Conservation (phyloP, 257 asterid genomes). For the Gentiana dahurica region DNA sequence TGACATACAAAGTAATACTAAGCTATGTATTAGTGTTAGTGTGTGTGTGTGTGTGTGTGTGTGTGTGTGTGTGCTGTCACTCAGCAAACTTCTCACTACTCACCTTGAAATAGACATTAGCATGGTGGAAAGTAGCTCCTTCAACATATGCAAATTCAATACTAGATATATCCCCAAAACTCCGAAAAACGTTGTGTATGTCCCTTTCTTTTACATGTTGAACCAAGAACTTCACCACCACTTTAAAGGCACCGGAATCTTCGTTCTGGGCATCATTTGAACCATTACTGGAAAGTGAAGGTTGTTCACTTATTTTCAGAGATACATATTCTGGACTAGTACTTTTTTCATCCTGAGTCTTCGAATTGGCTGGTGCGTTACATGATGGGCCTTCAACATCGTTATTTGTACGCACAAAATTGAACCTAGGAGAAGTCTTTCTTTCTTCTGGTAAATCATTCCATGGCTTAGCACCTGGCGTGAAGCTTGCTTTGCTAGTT, state of each 20-base stretch:
- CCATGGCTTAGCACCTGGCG: background rate
- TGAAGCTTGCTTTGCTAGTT: constrained; percentile 6
- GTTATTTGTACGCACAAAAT: background rate
- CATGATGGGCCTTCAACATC: background rate
- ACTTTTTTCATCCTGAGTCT: constrained; percentile 13
- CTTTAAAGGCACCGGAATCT: constrained; percentile 23
- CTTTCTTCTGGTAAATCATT: constrained; percentile 8
- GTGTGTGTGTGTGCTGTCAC: background rate
- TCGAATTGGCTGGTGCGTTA: constrained; percentile 8
- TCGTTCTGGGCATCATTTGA: constrained; percentile 12
- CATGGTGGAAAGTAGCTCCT: constrained; percentile 18
- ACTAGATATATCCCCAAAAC: constrained; percentile 33
- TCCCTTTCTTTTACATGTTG: background rate
- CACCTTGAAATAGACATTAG: constrained; percentile 41
- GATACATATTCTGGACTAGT: constrained; percentile 6
- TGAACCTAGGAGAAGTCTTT: constrained; percentile 1
- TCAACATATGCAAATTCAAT: constrained; percentile 17
- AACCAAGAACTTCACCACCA: constrained; percentile 29
- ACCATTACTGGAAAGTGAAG: constrained; percentile 14
- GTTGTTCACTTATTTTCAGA: constrained; percentile 5
- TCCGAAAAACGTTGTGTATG: constrained; percentile 3
- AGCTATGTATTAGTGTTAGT: no score
- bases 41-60: background rate
- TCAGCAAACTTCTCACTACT: constrained; percentile 6
- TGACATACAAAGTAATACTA: no score